A percentile compares a stretch with the other conserved stretches of the same genome.
phyloP scores from a whole-genome alignment of 2,329 filamentous ascomycete genomes.

The Hypoxylon sp. region DNA sequence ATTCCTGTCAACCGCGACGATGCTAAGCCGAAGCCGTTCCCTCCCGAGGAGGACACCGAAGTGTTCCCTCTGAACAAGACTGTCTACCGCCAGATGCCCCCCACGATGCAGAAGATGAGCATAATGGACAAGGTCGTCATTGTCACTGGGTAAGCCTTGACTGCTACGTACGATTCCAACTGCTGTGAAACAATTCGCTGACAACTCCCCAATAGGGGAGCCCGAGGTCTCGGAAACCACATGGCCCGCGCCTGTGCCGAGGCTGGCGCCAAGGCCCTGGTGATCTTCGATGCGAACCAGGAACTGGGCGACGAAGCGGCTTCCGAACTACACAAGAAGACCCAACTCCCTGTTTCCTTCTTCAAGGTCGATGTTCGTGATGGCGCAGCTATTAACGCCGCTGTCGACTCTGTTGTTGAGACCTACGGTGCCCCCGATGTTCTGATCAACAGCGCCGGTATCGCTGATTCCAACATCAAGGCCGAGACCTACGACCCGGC shows the following conservation, averaged over 20 bases:
- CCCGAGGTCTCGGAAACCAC: conserved; percentile 81
- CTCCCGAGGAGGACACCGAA: conserved; percentile 60
- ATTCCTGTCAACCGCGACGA: conserved; percentile 64
- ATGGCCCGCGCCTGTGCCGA: conserved; percentile 84
- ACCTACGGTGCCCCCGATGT: conserved; percentile 78
- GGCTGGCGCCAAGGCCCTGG: conserved; percentile 78
- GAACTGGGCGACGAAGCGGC: conserved; percentile 78
- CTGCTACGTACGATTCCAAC: conserved; percentile 38
- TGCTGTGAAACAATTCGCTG: conserved; percentile 31
- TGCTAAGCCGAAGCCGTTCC: conserved; percentile 58
- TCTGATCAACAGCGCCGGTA: conserved; percentile 83
- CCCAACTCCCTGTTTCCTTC: conserved; percentile 79
- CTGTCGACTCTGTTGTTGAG: conserved; percentile 74
- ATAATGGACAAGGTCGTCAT: conserved; percentile 78
- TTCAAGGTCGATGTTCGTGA: conserved; percentile 85
- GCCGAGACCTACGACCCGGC: conserved; percentile 81
- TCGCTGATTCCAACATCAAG: conserved; percentile 86
- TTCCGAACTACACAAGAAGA: conserved; percentile 76
- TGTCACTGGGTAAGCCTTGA: conserved; percentile 72
- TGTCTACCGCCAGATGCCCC: conserved; percentile 68
- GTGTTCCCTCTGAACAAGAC: conserved; percentile 66
- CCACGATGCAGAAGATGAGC: conserved; percentile 76
- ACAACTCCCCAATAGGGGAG: conserved; percentile 66
- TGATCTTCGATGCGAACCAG: conserved; percentile 83
- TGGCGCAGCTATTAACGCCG: conserved; percentile 75